A percentile compares a stretch with the other conserved stretches of the same genome.
phyloP scores from a whole-genome alignment of 495 filamentous ascomycete species.

The Rostrohypoxylon terebratum region DNA sequence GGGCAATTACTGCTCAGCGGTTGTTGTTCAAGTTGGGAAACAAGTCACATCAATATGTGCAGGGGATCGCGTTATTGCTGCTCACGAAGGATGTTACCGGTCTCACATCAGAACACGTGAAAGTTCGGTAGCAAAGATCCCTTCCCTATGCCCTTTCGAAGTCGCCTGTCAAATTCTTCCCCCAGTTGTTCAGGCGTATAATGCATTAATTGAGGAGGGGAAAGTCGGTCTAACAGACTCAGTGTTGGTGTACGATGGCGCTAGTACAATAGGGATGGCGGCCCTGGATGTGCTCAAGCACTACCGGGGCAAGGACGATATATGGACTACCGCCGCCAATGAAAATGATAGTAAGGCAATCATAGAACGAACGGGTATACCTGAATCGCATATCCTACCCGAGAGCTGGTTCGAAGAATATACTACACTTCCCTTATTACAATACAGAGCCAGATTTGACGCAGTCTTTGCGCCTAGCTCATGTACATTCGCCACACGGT shows the following conservation, averaged over 20 bases:
- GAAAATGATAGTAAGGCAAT: constrained; percentile 4
- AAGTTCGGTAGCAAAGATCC: constrained; percentile 42
- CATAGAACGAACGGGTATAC: neutral
- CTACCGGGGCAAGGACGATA: neutral
- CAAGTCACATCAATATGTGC: constrained; percentile 35
- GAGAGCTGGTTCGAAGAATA: neutral
- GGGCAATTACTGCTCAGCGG: neutral
- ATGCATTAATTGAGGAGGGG: constrained; percentile 34
- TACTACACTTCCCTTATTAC: neutral
- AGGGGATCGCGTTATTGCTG: constrained; percentile 55
- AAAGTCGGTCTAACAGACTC: neutral
- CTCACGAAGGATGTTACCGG: constrained; percentile 45
- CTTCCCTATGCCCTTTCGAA: constrained; percentile 51
- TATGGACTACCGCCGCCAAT: constrained; percentile 8
- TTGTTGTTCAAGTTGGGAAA: neutral
- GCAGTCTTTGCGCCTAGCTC: too few relatives aligned
- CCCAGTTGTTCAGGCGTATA: constrained; percentile 59
- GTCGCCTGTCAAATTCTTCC: constrained; percentile 58
- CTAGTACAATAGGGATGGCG: neutral
- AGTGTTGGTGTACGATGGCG: neutral
- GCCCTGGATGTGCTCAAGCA: neutral
- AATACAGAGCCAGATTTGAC: neutral
- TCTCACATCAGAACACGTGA: constrained; percentile 32
- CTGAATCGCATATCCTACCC: constrained; percentile 4
- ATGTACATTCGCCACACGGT: too few relatives aligned